Evolutionary conservation across 2,329 filamentous ascomycete species (phyloP).

Genomic region (Harringtonia aguacate): DNA sequence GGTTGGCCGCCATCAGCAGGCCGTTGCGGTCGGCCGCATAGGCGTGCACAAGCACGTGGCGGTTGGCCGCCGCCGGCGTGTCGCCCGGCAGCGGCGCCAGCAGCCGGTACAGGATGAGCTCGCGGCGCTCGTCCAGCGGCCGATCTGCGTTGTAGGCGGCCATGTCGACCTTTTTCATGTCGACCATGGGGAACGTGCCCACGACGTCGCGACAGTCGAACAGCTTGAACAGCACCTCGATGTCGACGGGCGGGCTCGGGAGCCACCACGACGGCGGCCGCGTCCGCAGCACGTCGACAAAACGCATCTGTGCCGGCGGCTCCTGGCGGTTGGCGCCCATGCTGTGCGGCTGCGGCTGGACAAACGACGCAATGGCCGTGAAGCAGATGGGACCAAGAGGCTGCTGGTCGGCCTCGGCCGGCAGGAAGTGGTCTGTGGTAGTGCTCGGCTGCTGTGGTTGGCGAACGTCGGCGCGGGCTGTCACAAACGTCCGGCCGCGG

Average conservation of each 20-base stretch:
- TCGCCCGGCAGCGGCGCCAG: conserved; percentile 27
- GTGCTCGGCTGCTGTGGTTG: conserved; percentile 32
- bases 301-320: conserved; percentile 29
- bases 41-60: conserved; percentile 37
- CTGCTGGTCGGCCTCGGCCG: conserved; percentile 23
- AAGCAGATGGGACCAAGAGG: conserved; percentile 34
- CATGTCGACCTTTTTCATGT: conserved; percentile 47
- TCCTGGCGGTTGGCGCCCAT: conserved; percentile 28
- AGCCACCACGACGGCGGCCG: conserved; percentile 30
- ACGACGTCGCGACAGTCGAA: conserved; percentile 25
- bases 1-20: conserved; percentile 38
- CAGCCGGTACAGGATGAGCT: conserved; percentile 39
- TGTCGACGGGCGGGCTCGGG: conserved; percentile 32
- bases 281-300: conserved; percentile 26
- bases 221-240: conserved; percentile 25
- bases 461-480: conserved; percentile 35
- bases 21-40: conserved; percentile 44
- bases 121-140: conserved; percentile 31
- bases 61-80: conserved; percentile 23
- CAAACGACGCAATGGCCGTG: conserved; percentile 41
- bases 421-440: conserved; percentile 24
- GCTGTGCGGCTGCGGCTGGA: conserved; percentile 24
- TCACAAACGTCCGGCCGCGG: conserved; percentile 36
- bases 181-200: conserved; percentile 36
- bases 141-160: conserved; percentile 28